Evolutionary conservation across 2,329 filamentous ascomycete species (phyloP).

Genomic region (Zasmidium cellare): DNA sequence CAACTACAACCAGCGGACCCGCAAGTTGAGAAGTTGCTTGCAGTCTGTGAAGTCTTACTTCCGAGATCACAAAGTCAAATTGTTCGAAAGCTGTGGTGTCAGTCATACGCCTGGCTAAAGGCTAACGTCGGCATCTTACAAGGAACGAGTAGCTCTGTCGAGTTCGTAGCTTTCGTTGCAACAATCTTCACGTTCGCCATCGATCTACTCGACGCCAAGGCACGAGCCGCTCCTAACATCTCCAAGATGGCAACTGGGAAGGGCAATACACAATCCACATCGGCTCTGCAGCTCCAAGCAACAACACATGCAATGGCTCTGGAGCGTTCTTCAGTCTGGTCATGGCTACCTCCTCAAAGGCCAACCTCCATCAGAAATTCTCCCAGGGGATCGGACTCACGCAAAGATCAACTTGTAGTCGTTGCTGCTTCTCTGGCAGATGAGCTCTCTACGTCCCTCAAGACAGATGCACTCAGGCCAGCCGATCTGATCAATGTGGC

Average conservation of each 20-base stretch:
- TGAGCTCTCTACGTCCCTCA: slow-evolving; percentile 17
- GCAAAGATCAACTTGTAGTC: slow-evolving; percentile 29
- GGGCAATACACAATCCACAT: not conserved
- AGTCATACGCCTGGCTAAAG: slow-evolving; percentile 23
- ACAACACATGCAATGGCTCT: not conserved
- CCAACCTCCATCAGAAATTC: slow-evolving; percentile 3
- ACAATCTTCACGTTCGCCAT: slow-evolving; percentile 42
- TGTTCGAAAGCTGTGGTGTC: slow-evolving; percentile 32
- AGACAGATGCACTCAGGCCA: not conserved
- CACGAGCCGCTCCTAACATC: slow-evolving; percentile 27
- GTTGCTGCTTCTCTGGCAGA: slow-evolving; percentile 28
- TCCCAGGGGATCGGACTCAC: slow-evolving; percentile 12
- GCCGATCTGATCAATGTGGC: slow-evolving; percentile 8
- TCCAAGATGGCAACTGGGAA: slow-evolving; percentile 26
- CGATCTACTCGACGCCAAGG: slow-evolving; percentile 28
- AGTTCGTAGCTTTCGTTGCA: slow-evolving; percentile 42
- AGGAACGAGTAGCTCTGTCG: slow-evolving; percentile 18
- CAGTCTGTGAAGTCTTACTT: slow-evolving; percentile 31
- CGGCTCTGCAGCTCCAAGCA: not conserved
- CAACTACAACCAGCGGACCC: slow-evolving; percentile 27
- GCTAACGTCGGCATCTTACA: slow-evolving; percentile 12
- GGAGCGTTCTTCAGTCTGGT: slow-evolving; percentile 20
- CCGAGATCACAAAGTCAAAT: slow-evolving; percentile 22
- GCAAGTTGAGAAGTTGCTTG: slow-evolving; percentile 25
- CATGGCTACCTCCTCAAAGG: slow-evolving; percentile 19